Percentiles rank a stretch among this genome's conserved stretches.
These are phyloP conservation scores for Cladosporium sphaerospermum DNA, from an alignment of 2,329 filamentous ascomycete genomes.

Conservation along the genomic window DNA sequence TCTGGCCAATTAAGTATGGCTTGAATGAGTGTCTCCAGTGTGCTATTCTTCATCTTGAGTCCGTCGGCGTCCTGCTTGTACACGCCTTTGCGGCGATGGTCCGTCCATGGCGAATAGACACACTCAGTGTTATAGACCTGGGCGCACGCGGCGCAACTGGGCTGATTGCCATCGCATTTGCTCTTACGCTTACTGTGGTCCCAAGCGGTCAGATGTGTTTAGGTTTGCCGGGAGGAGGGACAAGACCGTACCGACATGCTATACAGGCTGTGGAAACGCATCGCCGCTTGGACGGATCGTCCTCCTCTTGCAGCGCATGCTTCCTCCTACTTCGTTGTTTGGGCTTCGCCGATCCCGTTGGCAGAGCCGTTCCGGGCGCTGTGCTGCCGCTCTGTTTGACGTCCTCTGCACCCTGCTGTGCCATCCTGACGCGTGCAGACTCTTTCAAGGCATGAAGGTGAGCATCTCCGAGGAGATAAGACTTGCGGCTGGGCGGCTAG, in stretches of 20 bases:
- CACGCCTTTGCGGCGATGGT: slow-evolving; percentile 92
- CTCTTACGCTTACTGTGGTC: slow-evolving; percentile 29
- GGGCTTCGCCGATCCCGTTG: slow-evolving; percentile 14
- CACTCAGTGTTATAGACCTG: slow-evolving; percentile 89
- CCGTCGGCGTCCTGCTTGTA: slow-evolving; percentile 91
- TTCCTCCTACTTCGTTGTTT: slow-evolving; percentile 20
- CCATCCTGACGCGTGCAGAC: slow-evolving; percentile 3
- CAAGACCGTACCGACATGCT: slow-evolving; percentile 24
- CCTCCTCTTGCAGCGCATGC: slow-evolving; percentile 22
- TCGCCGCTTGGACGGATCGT: slow-evolving; percentile 38
- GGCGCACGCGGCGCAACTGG: slow-evolving; percentile 90
- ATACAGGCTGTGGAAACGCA: slow-evolving; percentile 34
- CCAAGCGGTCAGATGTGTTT: neutral
- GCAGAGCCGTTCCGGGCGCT: neutral
- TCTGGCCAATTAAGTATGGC: slow-evolving; percentile 88
- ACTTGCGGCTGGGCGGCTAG: neutral
- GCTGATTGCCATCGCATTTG: slow-evolving; percentile 79
- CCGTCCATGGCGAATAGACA: slow-evolving; percentile 91
- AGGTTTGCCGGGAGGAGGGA: neutral
- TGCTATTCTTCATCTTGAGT: slow-evolving; percentile 79
- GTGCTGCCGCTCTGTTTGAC: neutral
- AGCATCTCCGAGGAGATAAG: slow-evolving; percentile 10
- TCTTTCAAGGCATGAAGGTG: neutral
- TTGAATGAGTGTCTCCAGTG: slow-evolving; percentile 85
- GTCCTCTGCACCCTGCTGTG: slow-evolving; percentile 3